Evolutionary conservation across 768 basidiomycete genomes (phyloP).

Genomic region (Kwoniella newhampshirensis): DNA sequence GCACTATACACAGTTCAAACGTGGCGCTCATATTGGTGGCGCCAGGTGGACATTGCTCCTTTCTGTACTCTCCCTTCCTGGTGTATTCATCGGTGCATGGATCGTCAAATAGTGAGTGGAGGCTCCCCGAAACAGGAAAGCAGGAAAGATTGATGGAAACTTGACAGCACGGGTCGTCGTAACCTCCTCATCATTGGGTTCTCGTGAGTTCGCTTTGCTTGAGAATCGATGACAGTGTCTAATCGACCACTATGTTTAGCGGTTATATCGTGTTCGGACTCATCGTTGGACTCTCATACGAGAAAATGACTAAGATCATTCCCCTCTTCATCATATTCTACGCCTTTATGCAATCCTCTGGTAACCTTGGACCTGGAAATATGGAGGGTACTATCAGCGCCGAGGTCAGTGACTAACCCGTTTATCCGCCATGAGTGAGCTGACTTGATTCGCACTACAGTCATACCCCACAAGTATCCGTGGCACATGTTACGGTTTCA

Average conservation of each 20-base stretch:
- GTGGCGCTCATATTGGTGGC: not conserved
- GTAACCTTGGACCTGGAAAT: slow-evolving; percentile 73
- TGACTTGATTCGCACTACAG: slow-evolving; percentile 56
- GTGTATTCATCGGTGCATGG: slow-evolving; percentile 53
- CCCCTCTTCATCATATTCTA: slow-evolving; percentile 71
- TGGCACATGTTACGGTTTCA: slow-evolving; percentile 66
- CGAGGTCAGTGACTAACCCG: slow-evolving; percentile 14
- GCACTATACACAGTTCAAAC: not conserved
- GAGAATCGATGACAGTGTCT: not conserved
- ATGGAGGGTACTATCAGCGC: slow-evolving; percentile 53
- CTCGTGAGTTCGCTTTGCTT: slow-evolving; percentile 12
- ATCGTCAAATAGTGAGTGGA: slow-evolving; percentile 58
- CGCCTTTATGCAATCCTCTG: slow-evolving; percentile 65
- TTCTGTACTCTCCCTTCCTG: slow-evolving; percentile 57
- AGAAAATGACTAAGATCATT: slow-evolving; percentile 64
- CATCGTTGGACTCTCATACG: slow-evolving; percentile 55
- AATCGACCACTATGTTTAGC: slow-evolving; percentile 34
- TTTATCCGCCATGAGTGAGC: not conserved
- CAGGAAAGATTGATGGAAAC: not conserved
- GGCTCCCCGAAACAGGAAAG: not conserved
- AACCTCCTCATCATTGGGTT: slow-evolving; percentile 59
- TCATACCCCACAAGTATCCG: slow-evolving; percentile 61
- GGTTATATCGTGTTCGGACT: slow-evolving; percentile 64
- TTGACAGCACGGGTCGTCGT: slow-evolving; percentile 27
- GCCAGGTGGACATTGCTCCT: slow-evolving; percentile 30